Evolutionary conservation across 2,329 filamentous ascomycete species (phyloP).

Genomic region (Orbilia blumenaviensis): DNA sequence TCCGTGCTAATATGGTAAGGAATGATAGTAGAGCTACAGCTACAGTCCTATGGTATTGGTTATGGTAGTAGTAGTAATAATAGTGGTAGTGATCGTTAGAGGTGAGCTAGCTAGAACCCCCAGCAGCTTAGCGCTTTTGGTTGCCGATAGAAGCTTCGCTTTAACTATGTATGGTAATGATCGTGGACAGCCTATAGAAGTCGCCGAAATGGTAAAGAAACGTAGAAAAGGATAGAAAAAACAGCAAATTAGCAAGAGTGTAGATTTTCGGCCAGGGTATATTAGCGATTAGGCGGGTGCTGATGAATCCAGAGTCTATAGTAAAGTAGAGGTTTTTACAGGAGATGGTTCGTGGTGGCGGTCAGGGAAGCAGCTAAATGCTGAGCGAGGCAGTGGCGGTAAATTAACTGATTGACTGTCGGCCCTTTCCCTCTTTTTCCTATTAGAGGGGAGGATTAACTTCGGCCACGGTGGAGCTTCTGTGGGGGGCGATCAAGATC

Average conservation of each 20-base stretch:
- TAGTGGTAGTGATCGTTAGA: not conserved
- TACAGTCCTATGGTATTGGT: too few species aligned
- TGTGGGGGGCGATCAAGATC: conserved; percentile 2
- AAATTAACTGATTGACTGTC: not conserved
- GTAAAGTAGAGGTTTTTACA: not conserved
- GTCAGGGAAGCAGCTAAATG: not conserved
- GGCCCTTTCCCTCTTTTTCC: not conserved
- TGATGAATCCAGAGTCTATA: too few species aligned
- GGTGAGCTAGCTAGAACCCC: not conserved
- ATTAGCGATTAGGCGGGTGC: not conserved
- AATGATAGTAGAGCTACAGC: too few species aligned
- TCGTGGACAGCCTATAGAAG: not conserved
- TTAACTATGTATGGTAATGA: not conserved
- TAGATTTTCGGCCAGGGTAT: not conserved
- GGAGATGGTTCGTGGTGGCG: not conserved
- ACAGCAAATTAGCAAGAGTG: too few species aligned
- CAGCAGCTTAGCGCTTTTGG: conserved; percentile 24
- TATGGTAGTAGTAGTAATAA: not conserved
- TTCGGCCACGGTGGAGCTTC: not conserved
- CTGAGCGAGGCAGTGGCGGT: not conserved
- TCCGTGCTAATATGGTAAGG: too few species aligned
- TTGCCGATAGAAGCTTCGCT: conserved; percentile 5
- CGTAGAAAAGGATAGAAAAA: too few species aligned
- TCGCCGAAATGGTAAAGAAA: not conserved
- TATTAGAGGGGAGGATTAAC: too few species aligned